Conservation (phyloP, 768 basidiomycete genomes). For the Collybia sordida region DNA sequence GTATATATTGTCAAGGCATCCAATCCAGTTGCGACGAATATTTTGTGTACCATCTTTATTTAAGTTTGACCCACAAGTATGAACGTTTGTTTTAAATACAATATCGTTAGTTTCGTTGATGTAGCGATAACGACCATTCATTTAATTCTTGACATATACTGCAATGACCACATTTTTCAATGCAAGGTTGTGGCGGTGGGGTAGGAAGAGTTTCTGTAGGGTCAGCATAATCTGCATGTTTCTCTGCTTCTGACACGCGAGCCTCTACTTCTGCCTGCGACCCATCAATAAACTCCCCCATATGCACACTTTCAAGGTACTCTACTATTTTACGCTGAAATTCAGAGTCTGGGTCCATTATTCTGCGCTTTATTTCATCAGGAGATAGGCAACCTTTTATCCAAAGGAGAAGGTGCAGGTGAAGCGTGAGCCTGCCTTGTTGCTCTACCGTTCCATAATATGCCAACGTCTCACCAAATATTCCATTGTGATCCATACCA, state of each 20-base stretch:
- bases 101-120: slow-evolving; percentile 25
- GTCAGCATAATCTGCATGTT: not conserved
- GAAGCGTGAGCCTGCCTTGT: slow-evolving; percentile 34
- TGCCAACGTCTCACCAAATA: not conserved
- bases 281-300: slow-evolving; percentile 22
- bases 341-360: slow-evolving; percentile 17
- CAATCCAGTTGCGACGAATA: slow-evolving; percentile 4
- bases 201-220: slow-evolving; percentile 22
- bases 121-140: slow-evolving; percentile 16
- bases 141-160: not conserved
- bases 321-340: slow-evolving; percentile 26
- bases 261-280: not conserved
- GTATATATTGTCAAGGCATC: slow-evolving; percentile 26
- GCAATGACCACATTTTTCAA: not conserved
- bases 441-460: slow-evolving; percentile 21
- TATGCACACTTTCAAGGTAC: slow-evolving; percentile 30
- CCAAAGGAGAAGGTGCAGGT: slow-evolving; percentile 37
- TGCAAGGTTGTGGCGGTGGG: slow-evolving; percentile 14
- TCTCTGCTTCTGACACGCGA: not conserved
- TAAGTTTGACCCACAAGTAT: slow-evolving; percentile 18
- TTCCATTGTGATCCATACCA: not conserved
- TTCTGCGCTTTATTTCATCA: slow-evolving; percentile 25
- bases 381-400: slow-evolving; percentile 23
- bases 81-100: slow-evolving; percentile 25
- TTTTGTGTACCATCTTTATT: slow-evolving; percentile 11